Base-by-base conservation (phyloP, 805 yeast species). In the Candida silvicultrix region DNA sequence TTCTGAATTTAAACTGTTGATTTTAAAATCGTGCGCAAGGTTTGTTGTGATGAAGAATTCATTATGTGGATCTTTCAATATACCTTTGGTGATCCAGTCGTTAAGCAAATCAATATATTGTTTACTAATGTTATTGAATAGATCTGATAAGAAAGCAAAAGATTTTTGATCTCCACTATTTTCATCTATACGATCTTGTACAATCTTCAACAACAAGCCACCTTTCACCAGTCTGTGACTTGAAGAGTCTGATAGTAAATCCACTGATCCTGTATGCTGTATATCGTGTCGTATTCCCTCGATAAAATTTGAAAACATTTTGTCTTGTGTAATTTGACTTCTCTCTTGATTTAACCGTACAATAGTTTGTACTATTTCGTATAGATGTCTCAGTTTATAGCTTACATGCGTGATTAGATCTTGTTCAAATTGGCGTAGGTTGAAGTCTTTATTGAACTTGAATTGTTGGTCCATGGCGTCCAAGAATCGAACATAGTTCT, bases 71-170 rank as follows among this genome's bases (percentile, higher is more conserved):
- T 94, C 99, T 50, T 78, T 74, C 10, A 94, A 69, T 6, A 70
- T 68, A 0, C 99, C 99, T 42, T 73, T 67, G 5, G 74, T 71
- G 16, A 92, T 70, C 99, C 99, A 94, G n/a, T 67, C 60, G 53
- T 85, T 81, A 10, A 94, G 68, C 80, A 85, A 84, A 1, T 53
- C 53, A 18, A 87, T 69, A 56, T 88, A 94, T 36, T 79, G 78
- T 29, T 50, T 56, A 35, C 95, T 80, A 1, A 89, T 77, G 14
- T 71, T 70, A 40, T 75, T 75, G 43, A 85, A 77, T 2, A 92
- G 55, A 4, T 57, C 55, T 1, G 66, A 59, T 38, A 88, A 66
- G 52, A 87, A 80, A 5, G 70, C 68, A 35, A 67, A 66, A 0
- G 85, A 76, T 2, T 64, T 65, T 0, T 71, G 59, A 57, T 89